Evolutionary conservation across 2,329 filamentous ascomycete species (phyloP).

Genomic region (Cadophora gregata): DNA sequence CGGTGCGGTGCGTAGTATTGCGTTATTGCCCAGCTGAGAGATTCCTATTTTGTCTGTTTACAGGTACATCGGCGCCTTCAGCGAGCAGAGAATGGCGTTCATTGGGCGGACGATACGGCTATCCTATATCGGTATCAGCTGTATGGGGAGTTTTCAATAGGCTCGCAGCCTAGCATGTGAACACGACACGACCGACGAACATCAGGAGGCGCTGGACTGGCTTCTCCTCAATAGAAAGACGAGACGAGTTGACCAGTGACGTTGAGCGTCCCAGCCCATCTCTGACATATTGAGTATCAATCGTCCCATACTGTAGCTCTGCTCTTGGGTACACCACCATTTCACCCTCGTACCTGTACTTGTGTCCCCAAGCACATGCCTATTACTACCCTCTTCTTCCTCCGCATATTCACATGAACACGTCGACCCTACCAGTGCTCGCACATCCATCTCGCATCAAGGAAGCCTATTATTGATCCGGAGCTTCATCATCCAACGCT

Average conservation of each 20-base stretch:
- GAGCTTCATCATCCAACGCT: slow-evolving; percentile 7
- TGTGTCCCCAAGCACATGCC: slow-evolving; percentile 11
- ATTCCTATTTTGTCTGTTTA: neutral
- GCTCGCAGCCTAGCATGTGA: slow-evolving; percentile 14
- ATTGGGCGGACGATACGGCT: neutral
- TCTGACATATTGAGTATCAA: slow-evolving; percentile 11
- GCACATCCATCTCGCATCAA: neutral
- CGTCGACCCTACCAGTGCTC: neutral
- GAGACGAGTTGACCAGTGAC: slow-evolving; percentile 17
- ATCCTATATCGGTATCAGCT: slow-evolving; percentile 3
- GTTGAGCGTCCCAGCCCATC: neutral
- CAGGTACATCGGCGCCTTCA: neutral
- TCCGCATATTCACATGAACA: slow-evolving; percentile 5
- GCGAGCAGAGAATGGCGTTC: neutral
- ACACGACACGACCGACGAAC: neutral
- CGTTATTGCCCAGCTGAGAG: neutral
- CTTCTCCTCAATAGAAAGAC: neutral
- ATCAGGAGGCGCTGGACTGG: neutral
- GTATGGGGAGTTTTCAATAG: slow-evolving; percentile 9
- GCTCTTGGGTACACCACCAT: neutral
- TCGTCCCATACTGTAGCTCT: slow-evolving; percentile 6
- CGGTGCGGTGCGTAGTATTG: neutral
- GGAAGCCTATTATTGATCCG: neutral
- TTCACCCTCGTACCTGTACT: neutral
- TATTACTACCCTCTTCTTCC: neutral